These are phyloP conservation scores for Candida nanaspora DNA, from an alignment of 805 yeast genomes.

Conservation along the genomic window DNA sequence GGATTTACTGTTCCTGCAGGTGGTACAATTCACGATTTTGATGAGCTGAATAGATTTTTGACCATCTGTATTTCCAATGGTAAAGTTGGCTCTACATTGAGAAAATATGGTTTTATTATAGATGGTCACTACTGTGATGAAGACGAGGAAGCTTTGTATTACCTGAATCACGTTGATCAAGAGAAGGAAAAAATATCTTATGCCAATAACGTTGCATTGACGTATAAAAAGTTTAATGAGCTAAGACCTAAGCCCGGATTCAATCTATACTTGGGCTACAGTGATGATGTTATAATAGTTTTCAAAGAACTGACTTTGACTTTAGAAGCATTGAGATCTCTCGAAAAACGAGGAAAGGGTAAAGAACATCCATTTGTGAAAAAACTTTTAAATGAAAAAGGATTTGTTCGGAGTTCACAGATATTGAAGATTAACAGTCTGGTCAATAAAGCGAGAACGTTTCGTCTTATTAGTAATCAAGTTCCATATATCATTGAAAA, in stretches of 20 bases:
- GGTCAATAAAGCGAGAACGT: conserved; percentile 22
- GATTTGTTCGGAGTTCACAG: conserved; percentile 14
- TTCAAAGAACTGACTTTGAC: conserved; percentile 24
- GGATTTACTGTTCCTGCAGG: conserved; percentile 52
- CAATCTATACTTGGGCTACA: conserved; percentile 28
- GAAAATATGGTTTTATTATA: conserved; percentile 22
- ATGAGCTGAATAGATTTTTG: conserved; percentile 36
- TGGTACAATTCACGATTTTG: conserved; percentile 47
- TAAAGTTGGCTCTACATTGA: conserved; percentile 14
- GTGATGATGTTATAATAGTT: conserved; percentile 25
- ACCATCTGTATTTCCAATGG: conserved; percentile 20
- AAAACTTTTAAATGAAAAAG: conserved; percentile 13
- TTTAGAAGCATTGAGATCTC: conserved; percentile 19
- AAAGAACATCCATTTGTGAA: conserved; percentile 6
- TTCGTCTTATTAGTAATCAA: conserved; percentile 19
- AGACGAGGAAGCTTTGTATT: background rate
- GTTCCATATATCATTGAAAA: conserved; percentile 24
- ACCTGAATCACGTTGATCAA: background rate
- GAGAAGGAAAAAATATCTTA: background rate
- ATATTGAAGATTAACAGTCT: conserved; percentile 14
- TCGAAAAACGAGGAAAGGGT: too few species aligned
- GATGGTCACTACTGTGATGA: conserved; percentile 16
- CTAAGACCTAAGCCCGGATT: conserved; percentile 4
- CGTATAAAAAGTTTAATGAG: background rate
- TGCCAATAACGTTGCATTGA: background rate